Conservation (phyloP, 495 filamentous ascomycete genomes). For the Neurospora sp. region DNA sequence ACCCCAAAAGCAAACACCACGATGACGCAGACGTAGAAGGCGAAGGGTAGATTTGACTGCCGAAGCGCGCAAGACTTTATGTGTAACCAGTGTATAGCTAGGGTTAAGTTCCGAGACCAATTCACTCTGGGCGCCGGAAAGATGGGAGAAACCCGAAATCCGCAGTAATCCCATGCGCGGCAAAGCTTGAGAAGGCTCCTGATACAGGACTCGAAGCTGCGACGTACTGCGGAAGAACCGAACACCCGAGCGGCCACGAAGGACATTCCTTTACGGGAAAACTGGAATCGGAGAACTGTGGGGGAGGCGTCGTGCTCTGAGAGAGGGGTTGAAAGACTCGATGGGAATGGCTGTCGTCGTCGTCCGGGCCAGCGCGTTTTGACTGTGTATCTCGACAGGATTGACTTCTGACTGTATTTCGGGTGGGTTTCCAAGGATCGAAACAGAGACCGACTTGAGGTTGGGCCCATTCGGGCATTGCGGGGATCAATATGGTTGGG, state of each 20-base stretch:
- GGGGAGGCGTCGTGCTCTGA: conserved; percentile 52
- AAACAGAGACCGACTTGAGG: not conserved
- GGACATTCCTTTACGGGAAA: conserved; percentile 53
- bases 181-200: conserved; percentile 22
- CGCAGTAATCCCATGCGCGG: conserved; percentile 23
- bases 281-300: conserved; percentile 56
- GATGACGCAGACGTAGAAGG: conserved; percentile 29
- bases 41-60: conserved; percentile 20
- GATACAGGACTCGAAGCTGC: conserved; percentile 31
- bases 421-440: not conserved
- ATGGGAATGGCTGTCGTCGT: conserved; percentile 5
- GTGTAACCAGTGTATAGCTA: conserved; percentile 48
- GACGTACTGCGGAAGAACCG: conserved; percentile 23
- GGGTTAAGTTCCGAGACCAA: conserved; percentile 71
- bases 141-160: conserved; percentile 2
- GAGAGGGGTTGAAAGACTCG: conserved; percentile 28
- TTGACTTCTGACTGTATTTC: conserved; percentile 1
- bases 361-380: not conserved
- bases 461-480: conserved; percentile 11
- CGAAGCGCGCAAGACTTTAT: conserved; percentile 36
- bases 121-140: conserved; percentile 35
- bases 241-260: conserved; percentile 27
- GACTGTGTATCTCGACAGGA: conserved; percentile 13
- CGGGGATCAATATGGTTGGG: conserved; percentile 7
- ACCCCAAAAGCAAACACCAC: not conserved